Evolutionary conservation across 208 protist species (phyloP).

Genomic region (Wallacemonas sp.): DNA sequence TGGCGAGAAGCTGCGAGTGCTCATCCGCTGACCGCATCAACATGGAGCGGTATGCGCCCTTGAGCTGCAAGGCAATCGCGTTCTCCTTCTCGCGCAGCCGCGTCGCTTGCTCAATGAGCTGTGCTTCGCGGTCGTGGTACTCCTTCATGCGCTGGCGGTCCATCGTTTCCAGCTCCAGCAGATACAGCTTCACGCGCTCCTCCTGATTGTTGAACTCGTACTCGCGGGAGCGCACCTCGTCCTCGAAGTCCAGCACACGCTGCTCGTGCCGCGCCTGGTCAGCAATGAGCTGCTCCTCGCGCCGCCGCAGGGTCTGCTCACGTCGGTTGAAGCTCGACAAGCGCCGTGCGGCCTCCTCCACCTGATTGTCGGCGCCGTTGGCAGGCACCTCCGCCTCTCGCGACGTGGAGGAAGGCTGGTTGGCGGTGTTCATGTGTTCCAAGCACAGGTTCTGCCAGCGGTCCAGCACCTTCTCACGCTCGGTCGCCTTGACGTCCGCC

Average conservation of each 20-base stretch:
- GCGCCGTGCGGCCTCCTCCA: slow-evolving; percentile 22
- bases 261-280: slow-evolving; percentile 37
- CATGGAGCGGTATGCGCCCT: slow-evolving; percentile 24
- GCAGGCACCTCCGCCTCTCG: background rate
- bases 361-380: slow-evolving; percentile 6
- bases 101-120: slow-evolving; percentile 36
- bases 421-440: slow-evolving; percentile 15
- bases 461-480: slow-evolving; percentile 16
- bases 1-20: slow-evolving; percentile 25
- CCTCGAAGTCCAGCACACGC: slow-evolving; percentile 37
- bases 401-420: background rate
- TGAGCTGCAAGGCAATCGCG: slow-evolving; percentile 12
- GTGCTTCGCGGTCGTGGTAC: slow-evolving; percentile 29
- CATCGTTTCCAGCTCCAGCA: slow-evolving; percentile 52
- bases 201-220: slow-evolving; percentile 34
- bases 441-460: slow-evolving; percentile 42
- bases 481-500: slow-evolving; percentile 26
- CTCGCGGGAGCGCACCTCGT: slow-evolving; percentile 20
- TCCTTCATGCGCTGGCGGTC: slow-evolving; percentile 41
- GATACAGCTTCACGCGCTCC: slow-evolving; percentile 38
- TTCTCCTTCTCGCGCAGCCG: slow-evolving; percentile 21
- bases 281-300: slow-evolving; percentile 25
- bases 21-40: slow-evolving; percentile 31
- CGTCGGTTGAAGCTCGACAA: slow-evolving; percentile 19
- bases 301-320: slow-evolving; percentile 29